Base-by-base conservation (phyloP, 192 early-diverging fungal genomes). In the Pilobolus umbonatus region DNA sequence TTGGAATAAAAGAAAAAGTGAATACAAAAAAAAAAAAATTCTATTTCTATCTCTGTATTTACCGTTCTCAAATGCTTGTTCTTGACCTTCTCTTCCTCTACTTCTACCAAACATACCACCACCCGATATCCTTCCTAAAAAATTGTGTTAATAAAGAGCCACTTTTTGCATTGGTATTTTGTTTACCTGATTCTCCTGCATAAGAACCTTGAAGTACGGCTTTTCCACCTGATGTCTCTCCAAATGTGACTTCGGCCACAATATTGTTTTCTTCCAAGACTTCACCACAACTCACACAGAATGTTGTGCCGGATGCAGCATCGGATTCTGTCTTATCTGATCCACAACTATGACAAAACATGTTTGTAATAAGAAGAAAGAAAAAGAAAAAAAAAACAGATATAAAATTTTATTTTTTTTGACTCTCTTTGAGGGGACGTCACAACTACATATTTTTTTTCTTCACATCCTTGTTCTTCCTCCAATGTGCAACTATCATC, bases 221-320 rank as follows among this genome's bases (percentile, higher is more conserved):
- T 6, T 88, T 88, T n/a, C 95, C 95, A 45, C 83, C 87, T 24
- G 89, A 65, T 7, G 81, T 79, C 72, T 98, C 96, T 25, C 77
- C 82, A 72, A 98, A 98, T 6, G 88, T 83, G 30, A 96, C 85
- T 76, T 98, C 96, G 0, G 90, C 71, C 15, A 98, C 90, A 48
- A 98, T 95, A 34, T 81, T 81, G 70, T 94, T 94, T 64, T 98
- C 91, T 74, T 96, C 94, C 47, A 92, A 57, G 21, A 98, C 94
- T 82, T 94, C 12, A 53, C 56, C 63, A 30, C 63, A 65, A 39
- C 17, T 26, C 0, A 68, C 50, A 62, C 67, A 68, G 48, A 51
- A 51, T 14, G 48, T 57, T 12, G 60, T 58, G 19, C 67, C 67
- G 6, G 60, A 32, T 1, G 60, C 25, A 17, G 55, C 35, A 25